phyloP scores from a whole-genome alignment of 257 asterid species.

The Solanum virginianum region DNA sequence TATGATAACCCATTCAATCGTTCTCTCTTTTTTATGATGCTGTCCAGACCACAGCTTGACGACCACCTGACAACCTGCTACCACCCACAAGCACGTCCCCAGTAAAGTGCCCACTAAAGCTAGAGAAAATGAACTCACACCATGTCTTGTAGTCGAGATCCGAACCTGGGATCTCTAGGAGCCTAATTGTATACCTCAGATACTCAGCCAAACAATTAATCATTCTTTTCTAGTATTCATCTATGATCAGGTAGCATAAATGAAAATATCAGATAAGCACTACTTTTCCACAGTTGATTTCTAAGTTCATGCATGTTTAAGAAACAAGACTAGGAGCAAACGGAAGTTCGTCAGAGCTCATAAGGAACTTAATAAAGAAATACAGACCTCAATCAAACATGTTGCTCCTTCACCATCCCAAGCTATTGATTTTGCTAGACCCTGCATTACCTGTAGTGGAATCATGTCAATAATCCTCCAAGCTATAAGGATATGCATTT shows the following conservation, averaged over 20 bases:
- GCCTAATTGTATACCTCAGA: background rate
- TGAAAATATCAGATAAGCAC: background rate
- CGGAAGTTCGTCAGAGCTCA: background rate
- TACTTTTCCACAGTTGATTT: background rate
- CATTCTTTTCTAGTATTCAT: background rate
- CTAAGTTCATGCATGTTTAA: background rate
- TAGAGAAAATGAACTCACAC: background rate
- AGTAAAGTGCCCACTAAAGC: background rate
- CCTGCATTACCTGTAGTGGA: constrained; percentile 80
- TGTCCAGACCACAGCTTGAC: background rate
- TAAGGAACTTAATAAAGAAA: background rate
- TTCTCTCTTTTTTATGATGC: background rate
- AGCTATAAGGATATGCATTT: background rate
- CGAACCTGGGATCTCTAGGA: background rate
- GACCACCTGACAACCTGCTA: background rate
- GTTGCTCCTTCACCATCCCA: constrained; percentile 99
- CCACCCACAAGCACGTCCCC: background rate
- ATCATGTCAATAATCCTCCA: background rate
- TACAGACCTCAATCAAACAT: constrained; percentile 86
- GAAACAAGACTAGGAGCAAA: background rate
- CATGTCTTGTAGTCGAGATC: background rate
- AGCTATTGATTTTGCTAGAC: constrained; percentile 97
- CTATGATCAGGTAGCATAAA: background rate
- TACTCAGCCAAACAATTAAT: background rate
- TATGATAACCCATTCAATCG: background rate